Base-by-base conservation (phyloP, 2,329 filamentous ascomycete species). In the Monilinia fructigena region DNA sequence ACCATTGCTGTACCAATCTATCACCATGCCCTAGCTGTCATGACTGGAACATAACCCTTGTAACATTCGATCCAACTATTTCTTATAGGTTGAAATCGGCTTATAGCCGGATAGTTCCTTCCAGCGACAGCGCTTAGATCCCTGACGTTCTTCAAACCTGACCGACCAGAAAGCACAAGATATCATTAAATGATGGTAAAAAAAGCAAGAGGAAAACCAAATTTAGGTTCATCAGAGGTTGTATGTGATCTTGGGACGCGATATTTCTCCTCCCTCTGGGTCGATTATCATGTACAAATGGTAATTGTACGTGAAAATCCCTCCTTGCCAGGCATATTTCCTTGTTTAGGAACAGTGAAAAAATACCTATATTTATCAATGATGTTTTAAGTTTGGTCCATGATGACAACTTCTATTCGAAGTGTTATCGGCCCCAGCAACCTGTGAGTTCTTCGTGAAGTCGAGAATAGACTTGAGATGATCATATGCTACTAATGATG, bases 51-150 rank as follows among this genome's bases (percentile, higher is more conserved):
- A 2, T n/a, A 5, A 60, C 45, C 56, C 59, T 38, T 53, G 59
- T 40, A n/a, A 26, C 38, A 35, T 62, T 62, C 31, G 35, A 53
- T 14, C 59, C 47, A 52, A 47, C 23, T 47, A 48, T 16, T 31
- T 47, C 56, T 38, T 26, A 59, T 59, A 48, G 56, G 56, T 47
- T 47, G 26, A 59, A 47, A 59, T 16, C n/a, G 47, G 59, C 47
- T 38, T 20, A 28, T 23, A 52, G 59, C n/a, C 59, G 38, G 63
- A 28, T 59, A n/a, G 28, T 55, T 78, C 74, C 8, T 78, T 78
- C 35, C 78, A 53, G 65, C 60, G 35, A 67, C 60, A 16, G 53
- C 65, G 60, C 65, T 64, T 67, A 63, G 38, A 63, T 53, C 65
- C 65, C 38, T 67, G 65, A 45, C 4, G 20, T 18, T 52, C 20